Percentiles rank a stretch among this genome's conserved stretches.
Evolutionary conservation across 2,329 filamentous ascomycete species (phyloP).

Genomic region (Alternaria hordeiaustralica): DNA sequence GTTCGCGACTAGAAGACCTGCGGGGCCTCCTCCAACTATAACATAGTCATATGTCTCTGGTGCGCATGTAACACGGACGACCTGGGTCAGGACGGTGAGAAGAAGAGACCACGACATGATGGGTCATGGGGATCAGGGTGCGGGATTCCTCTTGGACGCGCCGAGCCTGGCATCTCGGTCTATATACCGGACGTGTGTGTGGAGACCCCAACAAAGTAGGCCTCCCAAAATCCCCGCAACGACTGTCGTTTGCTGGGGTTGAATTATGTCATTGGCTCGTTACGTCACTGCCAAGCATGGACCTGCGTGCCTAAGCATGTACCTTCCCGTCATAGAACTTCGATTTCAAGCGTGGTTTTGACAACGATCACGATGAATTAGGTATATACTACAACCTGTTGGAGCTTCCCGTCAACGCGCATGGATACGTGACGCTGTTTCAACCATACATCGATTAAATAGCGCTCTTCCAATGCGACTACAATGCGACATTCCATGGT

Average conservation of each 20-base stretch:
- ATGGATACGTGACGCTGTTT: background rate
- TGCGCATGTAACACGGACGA: conserved; percentile 11
- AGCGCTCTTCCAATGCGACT: background rate
- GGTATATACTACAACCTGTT: background rate
- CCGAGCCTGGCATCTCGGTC: background rate
- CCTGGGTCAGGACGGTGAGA: background rate
- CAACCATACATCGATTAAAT: background rate
- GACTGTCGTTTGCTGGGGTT: background rate
- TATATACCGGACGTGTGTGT: background rate
- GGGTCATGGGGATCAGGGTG: background rate
- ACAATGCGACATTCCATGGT: background rate
- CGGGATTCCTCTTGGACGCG: background rate
- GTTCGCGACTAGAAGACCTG: conserved; percentile 42
- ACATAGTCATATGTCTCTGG: conserved; percentile 38
- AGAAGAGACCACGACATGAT: conserved; percentile 4
- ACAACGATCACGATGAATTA: background rate
- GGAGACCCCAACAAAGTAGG: background rate
- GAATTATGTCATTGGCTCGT: background rate
- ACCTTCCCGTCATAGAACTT: background rate
- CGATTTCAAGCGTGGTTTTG: background rate
- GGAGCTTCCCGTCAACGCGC: background rate
- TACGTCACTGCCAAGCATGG: background rate
- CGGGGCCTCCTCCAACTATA: conserved; percentile 43
- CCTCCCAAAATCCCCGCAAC: background rate
- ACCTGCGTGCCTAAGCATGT: background rate